These are phyloP conservation scores for Polyporus arcularius DNA, from an alignment of 768 basidiomycete species.

Conservation along the genomic window DNA sequence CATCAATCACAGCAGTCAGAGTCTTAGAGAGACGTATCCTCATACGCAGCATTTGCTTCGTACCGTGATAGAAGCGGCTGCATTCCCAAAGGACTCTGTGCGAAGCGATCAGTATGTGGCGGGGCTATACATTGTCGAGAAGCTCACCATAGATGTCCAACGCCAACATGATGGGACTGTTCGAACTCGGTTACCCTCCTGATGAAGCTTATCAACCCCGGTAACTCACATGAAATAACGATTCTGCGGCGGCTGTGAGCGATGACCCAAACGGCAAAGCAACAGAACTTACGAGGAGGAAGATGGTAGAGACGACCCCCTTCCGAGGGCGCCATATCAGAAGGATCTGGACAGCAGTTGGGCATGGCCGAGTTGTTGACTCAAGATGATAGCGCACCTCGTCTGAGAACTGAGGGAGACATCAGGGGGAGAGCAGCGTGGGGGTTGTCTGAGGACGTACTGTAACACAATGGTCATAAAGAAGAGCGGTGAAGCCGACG, in stretches of 20 bases:
- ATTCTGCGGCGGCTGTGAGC: slow-evolving; percentile 19
- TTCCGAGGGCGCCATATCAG: slow-evolving; percentile 25
- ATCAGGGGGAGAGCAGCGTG: background rate
- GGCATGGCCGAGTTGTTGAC: background rate
- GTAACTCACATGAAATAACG: slow-evolving; percentile 29
- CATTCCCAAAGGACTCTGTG: slow-evolving; percentile 24
- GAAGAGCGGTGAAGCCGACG: slow-evolving; percentile 26
- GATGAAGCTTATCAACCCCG: background rate
- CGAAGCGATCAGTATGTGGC: background rate
- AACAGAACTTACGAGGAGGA: slow-evolving; percentile 25
- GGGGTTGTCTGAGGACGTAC: slow-evolving; percentile 12
- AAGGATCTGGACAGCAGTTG: slow-evolving; percentile 16
- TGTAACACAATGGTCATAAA: slow-evolving; percentile 31
- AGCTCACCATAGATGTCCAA: slow-evolving; percentile 29
- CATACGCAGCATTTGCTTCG: background rate
- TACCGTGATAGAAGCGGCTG: slow-evolving; percentile 17
- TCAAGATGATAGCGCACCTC: slow-evolving; percentile 21
- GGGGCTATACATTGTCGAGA: background rate
- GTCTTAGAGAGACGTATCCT: background rate
- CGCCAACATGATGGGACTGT: slow-evolving; percentile 26
- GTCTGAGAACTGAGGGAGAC: slow-evolving; percentile 21
- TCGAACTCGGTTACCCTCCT: background rate
- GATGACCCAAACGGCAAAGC: background rate
- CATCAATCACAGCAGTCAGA: background rate
- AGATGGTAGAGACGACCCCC: slow-evolving; percentile 29